Percentiles rank a stretch among this genome's conserved stretches.
Evolutionary conservation across 2,329 filamentous ascomycete species (phyloP).

Genomic region (Ophiostoma sp.): DNA sequence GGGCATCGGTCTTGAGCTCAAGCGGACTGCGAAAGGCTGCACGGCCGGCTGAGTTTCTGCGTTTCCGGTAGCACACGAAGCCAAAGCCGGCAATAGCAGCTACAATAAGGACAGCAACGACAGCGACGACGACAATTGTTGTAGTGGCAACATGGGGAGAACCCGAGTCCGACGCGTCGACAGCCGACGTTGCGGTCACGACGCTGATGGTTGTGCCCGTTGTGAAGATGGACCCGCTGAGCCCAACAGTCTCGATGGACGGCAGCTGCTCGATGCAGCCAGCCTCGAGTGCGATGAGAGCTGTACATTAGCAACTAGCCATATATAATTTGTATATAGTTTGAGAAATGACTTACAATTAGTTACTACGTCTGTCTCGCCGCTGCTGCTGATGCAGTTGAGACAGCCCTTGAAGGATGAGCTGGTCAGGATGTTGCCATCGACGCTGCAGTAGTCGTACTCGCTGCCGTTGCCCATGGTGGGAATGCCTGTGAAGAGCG

Average conservation of each 20-base stretch:
- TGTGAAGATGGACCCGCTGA: constrained; percentile 32
- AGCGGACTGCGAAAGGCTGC: background rate
- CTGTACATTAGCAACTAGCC: too few relatives aligned
- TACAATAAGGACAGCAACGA: constrained; percentile 44
- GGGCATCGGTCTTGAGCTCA: background rate
- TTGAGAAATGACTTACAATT: constrained; percentile 41
- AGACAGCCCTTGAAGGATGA: constrained; percentile 38
- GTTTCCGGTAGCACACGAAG: constrained; percentile 45
- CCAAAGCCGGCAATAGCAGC: constrained; percentile 38
- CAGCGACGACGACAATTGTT: constrained; percentile 30
- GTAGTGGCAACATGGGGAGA: constrained; percentile 32
- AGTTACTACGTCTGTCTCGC: constrained; percentile 40
- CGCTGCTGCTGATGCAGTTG: constrained; percentile 42
- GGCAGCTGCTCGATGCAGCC: constrained; percentile 46
- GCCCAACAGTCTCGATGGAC: constrained; percentile 28
- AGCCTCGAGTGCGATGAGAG: constrained; percentile 47
- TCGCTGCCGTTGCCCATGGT: constrained; percentile 33
- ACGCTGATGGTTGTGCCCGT: constrained; percentile 31
- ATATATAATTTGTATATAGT: background rate
- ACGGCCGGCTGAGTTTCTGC: constrained; percentile 21
- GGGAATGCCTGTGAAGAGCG: constrained; percentile 39
- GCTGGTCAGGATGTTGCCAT: constrained; percentile 36
- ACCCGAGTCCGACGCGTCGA: constrained; percentile 3
- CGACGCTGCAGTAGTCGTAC: constrained; percentile 45
- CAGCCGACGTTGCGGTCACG: constrained; percentile 32